These are phyloP conservation scores for Flaveria trinervia DNA, from an alignment of 129 eudicot species.

Conservation along the genomic window DNA sequence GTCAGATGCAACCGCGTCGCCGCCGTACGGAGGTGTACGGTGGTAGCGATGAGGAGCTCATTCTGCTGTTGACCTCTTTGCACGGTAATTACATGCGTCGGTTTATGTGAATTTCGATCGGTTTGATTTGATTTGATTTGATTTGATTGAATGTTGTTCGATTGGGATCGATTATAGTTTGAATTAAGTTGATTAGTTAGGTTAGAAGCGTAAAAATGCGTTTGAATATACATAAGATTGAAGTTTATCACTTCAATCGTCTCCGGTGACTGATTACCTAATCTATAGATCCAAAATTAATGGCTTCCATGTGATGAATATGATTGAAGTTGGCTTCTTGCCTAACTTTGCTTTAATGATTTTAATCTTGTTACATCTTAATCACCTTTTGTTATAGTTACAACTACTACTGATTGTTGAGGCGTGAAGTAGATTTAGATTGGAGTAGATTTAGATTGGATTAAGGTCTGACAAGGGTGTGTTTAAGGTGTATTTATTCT, in stretches of 20 bases:
- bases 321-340: slow-evolving; percentile 31
- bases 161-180: not conserved
- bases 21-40: slow-evolving; percentile 33
- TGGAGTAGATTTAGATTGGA: too few relatives aligned
- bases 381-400: not conserved
- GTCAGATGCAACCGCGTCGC: slow-evolving; percentile 23
- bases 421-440: too few relatives aligned
- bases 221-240: not conserved
- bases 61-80: slow-evolving; percentile 49
- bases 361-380: slow-evolving; percentile 7
- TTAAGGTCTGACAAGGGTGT: too few relatives aligned
- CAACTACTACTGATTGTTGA: too few relatives aligned
- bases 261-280: too few relatives aligned
- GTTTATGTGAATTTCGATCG: slow-evolving; percentile 31
- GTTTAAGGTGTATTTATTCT: too few relatives aligned
- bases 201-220: not conserved
- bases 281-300: too few relatives aligned
- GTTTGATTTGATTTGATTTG: too few relatives aligned
- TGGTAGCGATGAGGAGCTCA: slow-evolving; percentile 51
- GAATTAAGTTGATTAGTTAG: too few relatives aligned
- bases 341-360: slow-evolving; percentile 18
- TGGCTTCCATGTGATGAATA: not conserved
- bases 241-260: not conserved
- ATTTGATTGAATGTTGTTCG: not conserved
- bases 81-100: slow-evolving; percentile 49